Percentiles rank a stretch among this genome's conserved stretches.
Conservation (phyloP, 2,329 filamentous ascomycete genomes). For the Dendrostoma leiphaemia region DNA sequence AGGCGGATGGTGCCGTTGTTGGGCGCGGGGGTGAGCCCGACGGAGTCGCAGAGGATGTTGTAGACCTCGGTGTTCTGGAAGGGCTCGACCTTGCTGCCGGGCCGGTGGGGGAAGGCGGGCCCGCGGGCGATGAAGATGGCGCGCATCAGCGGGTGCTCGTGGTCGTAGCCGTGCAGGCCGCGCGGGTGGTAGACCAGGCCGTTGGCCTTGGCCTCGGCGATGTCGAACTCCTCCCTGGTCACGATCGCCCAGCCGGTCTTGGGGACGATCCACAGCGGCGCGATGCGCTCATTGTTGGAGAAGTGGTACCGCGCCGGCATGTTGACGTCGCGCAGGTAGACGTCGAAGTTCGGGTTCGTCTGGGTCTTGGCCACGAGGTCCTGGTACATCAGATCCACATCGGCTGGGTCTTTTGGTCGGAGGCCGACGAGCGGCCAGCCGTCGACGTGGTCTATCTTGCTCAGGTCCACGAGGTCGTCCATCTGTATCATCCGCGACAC, state of each 20-base stretch:
- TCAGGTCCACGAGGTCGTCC: slow-evolving; percentile 80
- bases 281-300: slow-evolving; percentile 81
- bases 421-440: slow-evolving; percentile 94
- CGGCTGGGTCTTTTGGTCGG: slow-evolving; percentile 68
- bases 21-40: slow-evolving; percentile 68
- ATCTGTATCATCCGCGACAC: slow-evolving; percentile 78
- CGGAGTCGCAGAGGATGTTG: slow-evolving; percentile 87
- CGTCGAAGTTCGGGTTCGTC: slow-evolving; percentile 70
- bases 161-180: slow-evolving; percentile 92
- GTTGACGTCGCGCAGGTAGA: slow-evolving; percentile 80
- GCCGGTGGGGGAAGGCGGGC: slow-evolving; percentile 83
- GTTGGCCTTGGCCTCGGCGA: slow-evolving; percentile 63
- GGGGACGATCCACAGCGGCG: slow-evolving; percentile 91
- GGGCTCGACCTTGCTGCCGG: slow-evolving; percentile 73
- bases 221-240: slow-evolving; percentile 73
- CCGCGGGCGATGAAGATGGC: slow-evolving; percentile 92
- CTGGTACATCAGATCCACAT: slow-evolving; percentile 68
- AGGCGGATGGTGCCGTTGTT: slow-evolving; percentile 87
- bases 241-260: slow-evolving; percentile 93
- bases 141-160: slow-evolving; percentile 91
- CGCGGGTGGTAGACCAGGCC: slow-evolving; percentile 72
- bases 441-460: slow-evolving; percentile 78
- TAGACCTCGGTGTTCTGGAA: slow-evolving; percentile 97
- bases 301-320: slow-evolving; percentile 97
- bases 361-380: slow-evolving; percentile 55